Base-by-base conservation (phyloP, 352 stramenopile species). In the Bremia lactucae region DNA sequence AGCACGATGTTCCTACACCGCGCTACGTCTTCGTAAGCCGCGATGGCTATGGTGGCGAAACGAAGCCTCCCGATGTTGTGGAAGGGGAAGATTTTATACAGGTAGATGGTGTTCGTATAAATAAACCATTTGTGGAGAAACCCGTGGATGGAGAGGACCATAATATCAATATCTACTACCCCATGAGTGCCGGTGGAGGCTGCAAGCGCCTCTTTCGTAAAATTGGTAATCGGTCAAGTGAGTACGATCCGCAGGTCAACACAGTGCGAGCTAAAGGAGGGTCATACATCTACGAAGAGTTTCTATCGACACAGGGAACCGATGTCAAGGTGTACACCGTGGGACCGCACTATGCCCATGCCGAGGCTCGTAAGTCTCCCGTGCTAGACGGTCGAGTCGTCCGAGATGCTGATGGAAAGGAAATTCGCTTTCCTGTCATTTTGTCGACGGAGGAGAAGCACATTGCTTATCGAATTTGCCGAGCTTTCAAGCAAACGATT, bases 81-180 rank as follows among this genome's bases (percentile, higher is more conserved):
- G 81, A 94, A 50, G 55, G 59, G 29, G 81, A 94, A 8, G 76
- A 94, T 44, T 91, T 65, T 40, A 62, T 94, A 24, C 62, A 90
- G 36, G 72, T 91, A n/a, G 48, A 98, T 61, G 96, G 95, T 35
- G 75, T 98, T 25, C 79, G 78, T 36, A 96, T 99, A 34, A 62
- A 95, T 55, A 99, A 99, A 66, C 97, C 96, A 6, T 99, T 99
- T 55, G 96, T 99, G 4, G 97, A 99, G 65, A 99, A 99, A 55
- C 97, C 97, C 0, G 95, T 99, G 15, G 87, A 99, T 62, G 95
- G 92, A 16, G 97, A 99, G 52, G 94, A 99, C 71, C 97, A 99
- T 68, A 99, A 99, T 62, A 96, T 99, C 55, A 72, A 97, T 62
- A 99, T 99, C 43, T 99, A 99, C 66, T 99, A 99, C 65, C 96